These are phyloP conservation scores for Apiospora aurea DNA, from an alignment of 2,329 filamentous ascomycete genomes.

Conservation along the genomic window DNA sequence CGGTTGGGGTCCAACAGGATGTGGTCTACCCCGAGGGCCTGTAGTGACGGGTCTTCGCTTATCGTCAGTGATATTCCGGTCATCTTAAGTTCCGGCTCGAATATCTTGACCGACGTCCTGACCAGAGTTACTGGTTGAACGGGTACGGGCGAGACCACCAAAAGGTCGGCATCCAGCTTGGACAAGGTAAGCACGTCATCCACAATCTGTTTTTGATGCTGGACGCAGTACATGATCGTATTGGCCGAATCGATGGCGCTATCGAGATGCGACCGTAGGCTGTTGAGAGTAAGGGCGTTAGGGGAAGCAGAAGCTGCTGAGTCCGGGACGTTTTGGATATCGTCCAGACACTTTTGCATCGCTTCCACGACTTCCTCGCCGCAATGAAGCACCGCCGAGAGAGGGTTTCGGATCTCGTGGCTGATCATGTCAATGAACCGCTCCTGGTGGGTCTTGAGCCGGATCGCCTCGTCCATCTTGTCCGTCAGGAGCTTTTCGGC, in stretches of 20 bases:
- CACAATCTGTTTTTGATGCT: constrained; percentile 82
- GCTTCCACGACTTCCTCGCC: constrained; percentile 39
- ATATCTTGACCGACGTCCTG: constrained; percentile 76
- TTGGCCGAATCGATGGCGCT: constrained; percentile 76
- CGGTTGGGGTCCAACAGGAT: constrained; percentile 75
- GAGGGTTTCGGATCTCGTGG: constrained; percentile 40
- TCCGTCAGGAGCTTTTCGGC: constrained; percentile 36
- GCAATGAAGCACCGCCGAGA: constrained; percentile 40
- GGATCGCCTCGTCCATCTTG: constrained; percentile 40
- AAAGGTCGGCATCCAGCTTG: constrained; percentile 77
- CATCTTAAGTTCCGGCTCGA: constrained; percentile 75
- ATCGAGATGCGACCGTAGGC: constrained; percentile 53
- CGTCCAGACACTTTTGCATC: constrained; percentile 30
- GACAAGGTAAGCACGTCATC: constrained; percentile 77
- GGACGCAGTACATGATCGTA: constrained; percentile 78
- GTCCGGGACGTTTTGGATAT: constrained; percentile 25
- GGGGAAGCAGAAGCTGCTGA: not conserved
- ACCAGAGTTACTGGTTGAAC: constrained; percentile 73
- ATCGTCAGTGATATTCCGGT: constrained; percentile 73
- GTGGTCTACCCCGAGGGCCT: constrained; percentile 65
- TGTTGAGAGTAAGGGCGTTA: not conserved
- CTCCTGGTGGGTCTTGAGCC: constrained; percentile 38
- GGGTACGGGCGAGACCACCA: constrained; percentile 75
- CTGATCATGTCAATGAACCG: constrained; percentile 42
- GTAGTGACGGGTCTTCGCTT: constrained; percentile 67